Percentiles rank a stretch among this genome's conserved stretches.
phyloP scores from a whole-genome alignment of 257 asterid species.

The Nicotiana tabacum region DNA sequence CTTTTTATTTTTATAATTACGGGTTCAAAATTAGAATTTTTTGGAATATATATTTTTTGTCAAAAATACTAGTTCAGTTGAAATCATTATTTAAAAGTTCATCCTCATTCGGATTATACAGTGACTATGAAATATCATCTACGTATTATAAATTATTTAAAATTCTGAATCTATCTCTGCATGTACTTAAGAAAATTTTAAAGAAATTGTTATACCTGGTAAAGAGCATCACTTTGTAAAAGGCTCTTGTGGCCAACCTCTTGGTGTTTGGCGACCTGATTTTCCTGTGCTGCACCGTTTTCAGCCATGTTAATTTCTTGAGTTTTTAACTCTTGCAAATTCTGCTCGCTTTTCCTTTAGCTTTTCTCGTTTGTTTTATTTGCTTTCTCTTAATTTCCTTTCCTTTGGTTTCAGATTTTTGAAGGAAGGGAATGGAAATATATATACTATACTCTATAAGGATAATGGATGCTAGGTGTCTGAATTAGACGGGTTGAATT shows the following conservation, averaged over 20 bases:
- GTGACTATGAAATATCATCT: neutral
- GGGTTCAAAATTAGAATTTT: neutral
- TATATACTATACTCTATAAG: neutral
- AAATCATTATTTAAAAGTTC: neutral
- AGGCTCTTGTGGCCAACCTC: slow-evolving; percentile 94
- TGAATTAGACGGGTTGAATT: neutral
- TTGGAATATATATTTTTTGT: no score
- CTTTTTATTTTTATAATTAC: no score
- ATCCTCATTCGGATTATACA: neutral
- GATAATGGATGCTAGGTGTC: neutral
- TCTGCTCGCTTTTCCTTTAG: neutral
- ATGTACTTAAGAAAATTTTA: neutral
- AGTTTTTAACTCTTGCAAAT: no score
- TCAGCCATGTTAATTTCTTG: slow-evolving; percentile 10
- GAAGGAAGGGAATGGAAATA: no score
- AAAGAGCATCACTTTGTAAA: slow-evolving; percentile 73
- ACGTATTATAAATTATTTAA: neutral
- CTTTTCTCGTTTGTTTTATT: no score
- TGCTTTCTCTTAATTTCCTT: neutral
- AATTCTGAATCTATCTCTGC: neutral
- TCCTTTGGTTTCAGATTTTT: neutral
- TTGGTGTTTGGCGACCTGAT: slow-evolving; percentile 45
- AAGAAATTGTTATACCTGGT: slow-evolving; percentile 32
- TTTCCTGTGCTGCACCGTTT: slow-evolving; percentile 23
- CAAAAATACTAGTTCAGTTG: neutral